Conservation (phyloP, 2,329 filamentous ascomycete genomes). For the Hirsutella thompsonii region DNA sequence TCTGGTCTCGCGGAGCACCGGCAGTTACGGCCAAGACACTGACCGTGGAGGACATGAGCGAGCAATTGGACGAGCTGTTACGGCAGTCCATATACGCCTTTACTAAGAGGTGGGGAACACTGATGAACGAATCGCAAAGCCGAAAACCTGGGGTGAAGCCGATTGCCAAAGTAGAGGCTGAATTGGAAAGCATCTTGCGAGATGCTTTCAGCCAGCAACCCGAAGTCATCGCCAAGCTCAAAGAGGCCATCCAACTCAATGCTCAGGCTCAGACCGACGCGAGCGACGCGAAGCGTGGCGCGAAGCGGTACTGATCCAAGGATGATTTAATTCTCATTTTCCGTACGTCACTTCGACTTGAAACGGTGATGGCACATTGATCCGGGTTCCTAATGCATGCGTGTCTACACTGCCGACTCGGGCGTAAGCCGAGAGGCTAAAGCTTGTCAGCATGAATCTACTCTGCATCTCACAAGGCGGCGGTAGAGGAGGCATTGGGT, state of each 20-base stretch:
- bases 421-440: no score
- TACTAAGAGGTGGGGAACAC: conserved; percentile 43
- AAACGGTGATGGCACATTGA: no score
- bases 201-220: conserved; percentile 46
- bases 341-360: no score
- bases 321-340: no score
- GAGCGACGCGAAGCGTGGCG: conserved; percentile 21
- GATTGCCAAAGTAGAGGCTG: conserved; percentile 38
- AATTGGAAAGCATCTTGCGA: conserved; percentile 42
- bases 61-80: conserved; percentile 50
- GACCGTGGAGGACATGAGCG: conserved; percentile 45
- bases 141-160: conserved; percentile 35
- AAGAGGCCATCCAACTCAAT: conserved; percentile 47
- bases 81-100: conserved; percentile 51
- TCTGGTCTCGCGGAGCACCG: conserved; percentile 28
- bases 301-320: conserved; percentile 9
- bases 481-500: no score
- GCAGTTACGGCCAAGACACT: conserved; percentile 24
- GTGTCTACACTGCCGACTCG: no score
- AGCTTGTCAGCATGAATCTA: no score
- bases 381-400: no score
- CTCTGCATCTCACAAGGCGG: no score
- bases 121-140: conserved; percentile 35
- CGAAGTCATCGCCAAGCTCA: conserved; percentile 45
- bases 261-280: conserved; percentile 37